Base-by-base conservation (phyloP, 2,329 filamentous ascomycete species). In the Aaosphaeria pasadenensis region DNA sequence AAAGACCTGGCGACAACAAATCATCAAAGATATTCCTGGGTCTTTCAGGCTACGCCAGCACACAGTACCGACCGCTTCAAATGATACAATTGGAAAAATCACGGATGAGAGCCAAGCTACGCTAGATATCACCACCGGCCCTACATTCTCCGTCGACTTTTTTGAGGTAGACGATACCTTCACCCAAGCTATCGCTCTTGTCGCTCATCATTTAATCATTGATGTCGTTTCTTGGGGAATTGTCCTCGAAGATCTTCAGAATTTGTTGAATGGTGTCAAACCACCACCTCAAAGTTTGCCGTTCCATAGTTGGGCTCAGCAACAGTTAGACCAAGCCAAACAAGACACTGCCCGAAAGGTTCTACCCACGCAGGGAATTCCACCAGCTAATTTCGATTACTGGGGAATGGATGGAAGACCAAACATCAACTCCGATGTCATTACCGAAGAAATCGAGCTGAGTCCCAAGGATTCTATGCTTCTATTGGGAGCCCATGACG, bases 141-240 rank as follows among this genome's bases (percentile, higher is more conserved):
- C 75, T 1, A 54, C 75, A 0, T 58, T 77, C 31, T 70, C 71
- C 0, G 63, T 73, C 4, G 72, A 77, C 45, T 51, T 77, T 7
- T 72, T 77, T 48, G 53, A 68, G 5, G 49, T 71, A 3, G 52
- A 69, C 35, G 63, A 64, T 1, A 55, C 59, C 11, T 58, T 62
- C 48, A 70, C 45, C 45, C 72, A 53, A 11, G 56, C 58, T 50
- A 71, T 60, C 53, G 71, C 29, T 48, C 70, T 67, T 42, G 74
- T 51, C 49, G 64, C 62, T 5, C 68, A 71, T 44, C 69, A 71
- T 45, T 51, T 71, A 0, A 53, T 70, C 5, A 59, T 69, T 11
- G 69, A 71, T 42, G 58, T 72, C 1, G 69, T 73, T 3, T 72
- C 67, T 0, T 72, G 69, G 69, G 63, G 70, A 7, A 58, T 72